These are phyloP conservation scores for Ceratocystis albifundus DNA, from an alignment of 2,329 filamentous ascomycete genomes.

Conservation along the genomic window DNA sequence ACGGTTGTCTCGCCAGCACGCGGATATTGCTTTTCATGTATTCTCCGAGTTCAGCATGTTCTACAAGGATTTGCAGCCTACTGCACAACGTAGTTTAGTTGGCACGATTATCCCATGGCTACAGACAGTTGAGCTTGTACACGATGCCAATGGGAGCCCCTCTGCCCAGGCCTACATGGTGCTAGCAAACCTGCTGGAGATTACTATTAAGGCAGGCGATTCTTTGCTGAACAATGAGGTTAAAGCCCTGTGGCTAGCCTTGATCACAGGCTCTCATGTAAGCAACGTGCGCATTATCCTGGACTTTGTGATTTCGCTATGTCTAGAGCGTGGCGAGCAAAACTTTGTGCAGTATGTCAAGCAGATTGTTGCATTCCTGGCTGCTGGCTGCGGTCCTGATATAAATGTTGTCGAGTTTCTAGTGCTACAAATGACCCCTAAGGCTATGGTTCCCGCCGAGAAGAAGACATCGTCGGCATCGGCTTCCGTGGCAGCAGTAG, in stretches of 20 bases:
- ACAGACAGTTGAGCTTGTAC: slow-evolving; percentile 79
- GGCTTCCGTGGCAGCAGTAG: neutral
- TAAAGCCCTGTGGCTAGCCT: slow-evolving; percentile 90
- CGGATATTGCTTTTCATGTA: slow-evolving; percentile 79
- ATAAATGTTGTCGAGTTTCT: slow-evolving; percentile 91
- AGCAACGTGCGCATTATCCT: slow-evolving; percentile 91
- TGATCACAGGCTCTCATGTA: slow-evolving; percentile 82
- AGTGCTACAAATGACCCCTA: slow-evolving; percentile 78
- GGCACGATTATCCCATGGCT: slow-evolving; percentile 94
- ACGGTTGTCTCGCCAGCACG: slow-evolving; percentile 74
- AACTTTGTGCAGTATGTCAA: slow-evolving; percentile 98
- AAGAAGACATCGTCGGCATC: slow-evolving; percentile 40
- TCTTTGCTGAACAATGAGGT: slow-evolving; percentile 74
- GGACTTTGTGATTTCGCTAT: slow-evolving; percentile 91
- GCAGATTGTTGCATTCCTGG: slow-evolving; percentile 89
- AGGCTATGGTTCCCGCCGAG: slow-evolving; percentile 91
- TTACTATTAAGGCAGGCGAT: slow-evolving; percentile 64
- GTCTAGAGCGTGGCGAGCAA: slow-evolving; percentile 85
- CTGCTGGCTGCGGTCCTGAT: slow-evolving; percentile 42
- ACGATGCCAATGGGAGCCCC: slow-evolving; percentile 83
- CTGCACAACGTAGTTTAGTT: slow-evolving; percentile 84
- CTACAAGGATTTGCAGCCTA: slow-evolving; percentile 75
- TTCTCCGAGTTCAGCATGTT: slow-evolving; percentile 93
- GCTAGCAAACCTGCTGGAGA: slow-evolving; percentile 86
- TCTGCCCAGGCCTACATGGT: slow-evolving; percentile 90